Evolutionary conservation across 495 filamentous ascomycete genomes (phyloP), one percentile per base, ranked within the genome.

Genomic region (Talaromyces nanjingensis): DNA sequence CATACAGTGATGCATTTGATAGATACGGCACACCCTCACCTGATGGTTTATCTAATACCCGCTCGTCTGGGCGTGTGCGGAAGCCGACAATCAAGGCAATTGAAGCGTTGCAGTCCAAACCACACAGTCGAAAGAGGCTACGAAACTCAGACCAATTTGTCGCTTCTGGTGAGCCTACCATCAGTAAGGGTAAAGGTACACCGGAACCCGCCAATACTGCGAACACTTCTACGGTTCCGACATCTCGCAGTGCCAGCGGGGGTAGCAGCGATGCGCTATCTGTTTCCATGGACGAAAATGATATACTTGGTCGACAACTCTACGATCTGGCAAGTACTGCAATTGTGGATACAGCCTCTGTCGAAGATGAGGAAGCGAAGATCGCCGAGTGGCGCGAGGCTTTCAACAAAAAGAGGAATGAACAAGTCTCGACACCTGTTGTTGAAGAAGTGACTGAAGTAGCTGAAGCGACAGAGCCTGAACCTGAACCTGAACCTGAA

Each of bases 41-140:
- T 6, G 73, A 69, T 24, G 59, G 68, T 33, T 67, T 74, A 14
- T 74, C 76, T 12, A 65, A 49, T 24, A 65, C 67, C 11, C 70
- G 76, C 6, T 66, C 69, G 4, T 79, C 78, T 7, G 65, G 70
- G 0, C 70, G 78, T 1, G 12, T 73, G 24, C 73, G 78, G 9
- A 79, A 79, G 59, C 76, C 76, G 0, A 79, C 77, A 2, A 70
- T 70, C 11, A 69, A 72, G 14, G 77, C 77, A 16, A 64, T 79
- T 18, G 78, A 81, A 59, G 73, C 76, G 6, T 47, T 73, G 9
- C 70, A 75, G 52, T 74, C 67, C 66, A 59, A 67, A 57, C 33
- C 58, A 31, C 53, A 34, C 5, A 27, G 16, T 22, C 53, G 62
- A 37, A 60, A 64, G 55, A 31, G 60, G 31, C 59, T 60, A 20